Conservation (phyloP, 306 rosid genomes). For the Prosopis cineraria region DNA sequence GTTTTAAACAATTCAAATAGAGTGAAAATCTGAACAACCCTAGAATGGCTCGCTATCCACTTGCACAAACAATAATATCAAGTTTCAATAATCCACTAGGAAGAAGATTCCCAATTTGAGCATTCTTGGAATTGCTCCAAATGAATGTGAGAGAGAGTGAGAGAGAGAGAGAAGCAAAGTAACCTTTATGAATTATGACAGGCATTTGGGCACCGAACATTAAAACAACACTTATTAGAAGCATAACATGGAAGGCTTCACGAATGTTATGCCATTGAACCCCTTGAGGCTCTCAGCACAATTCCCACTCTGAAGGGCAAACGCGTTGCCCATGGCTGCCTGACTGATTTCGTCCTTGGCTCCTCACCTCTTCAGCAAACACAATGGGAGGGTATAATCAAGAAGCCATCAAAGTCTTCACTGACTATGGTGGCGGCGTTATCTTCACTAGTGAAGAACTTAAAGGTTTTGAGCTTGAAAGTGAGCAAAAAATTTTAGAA, state of each 20-base stretch:
- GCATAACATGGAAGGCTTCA: constrained; percentile 49
- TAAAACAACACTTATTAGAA: constrained; percentile 54
- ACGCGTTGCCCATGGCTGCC: constrained; percentile 54
- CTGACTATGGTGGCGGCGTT: no score
- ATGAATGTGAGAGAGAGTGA: neutral
- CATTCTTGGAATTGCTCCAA: neutral
- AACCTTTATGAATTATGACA: constrained; percentile 49
- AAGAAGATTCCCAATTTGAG: neutral
- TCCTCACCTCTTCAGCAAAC: no score
- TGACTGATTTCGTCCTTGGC: constrained; percentile 43
- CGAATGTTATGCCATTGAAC: constrained; percentile 58
- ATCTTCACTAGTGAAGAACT: no score
- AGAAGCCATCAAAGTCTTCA: no score
- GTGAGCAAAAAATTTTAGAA: no score
- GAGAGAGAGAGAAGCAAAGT: neutral
- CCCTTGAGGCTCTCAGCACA: constrained; percentile 92
- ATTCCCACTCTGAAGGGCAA: constrained; percentile 53
- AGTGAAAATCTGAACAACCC: neutral
- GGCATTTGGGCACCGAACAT: constrained; percentile 62
- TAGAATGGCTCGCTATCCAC: neutral
- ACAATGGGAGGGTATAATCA: constrained; percentile 53
- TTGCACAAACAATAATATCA: neutral
- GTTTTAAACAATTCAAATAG: no score
- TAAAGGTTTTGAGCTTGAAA: no score
- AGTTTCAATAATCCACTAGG: neutral